phyloP scores from a whole-genome alignment of 345 rosid genomes.

The Populus davidiana region DNA sequence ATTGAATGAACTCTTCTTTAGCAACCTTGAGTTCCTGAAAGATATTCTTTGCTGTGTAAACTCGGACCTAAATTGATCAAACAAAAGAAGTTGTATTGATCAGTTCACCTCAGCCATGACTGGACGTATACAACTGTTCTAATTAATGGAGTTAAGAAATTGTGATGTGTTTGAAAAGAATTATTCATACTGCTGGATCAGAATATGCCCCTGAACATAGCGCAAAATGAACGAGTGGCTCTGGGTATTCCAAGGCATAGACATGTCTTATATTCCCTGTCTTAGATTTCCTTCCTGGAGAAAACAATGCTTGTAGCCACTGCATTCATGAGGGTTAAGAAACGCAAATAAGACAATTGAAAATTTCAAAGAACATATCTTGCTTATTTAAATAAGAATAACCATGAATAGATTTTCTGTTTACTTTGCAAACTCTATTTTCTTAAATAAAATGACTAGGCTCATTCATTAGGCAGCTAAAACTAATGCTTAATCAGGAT shows the following conservation, averaged over 20 bases:
- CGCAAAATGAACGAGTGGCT: conserved; percentile 81
- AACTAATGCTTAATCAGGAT: background rate
- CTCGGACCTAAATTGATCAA: conserved; percentile 47
- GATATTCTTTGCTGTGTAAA: conserved; percentile 55
- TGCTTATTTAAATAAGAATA: background rate
- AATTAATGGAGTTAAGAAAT: background rate
- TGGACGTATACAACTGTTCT: background rate
- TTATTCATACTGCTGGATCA: conserved; percentile 58
- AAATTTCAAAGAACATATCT: background rate
- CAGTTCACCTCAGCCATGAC: background rate
- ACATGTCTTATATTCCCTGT: conserved; percentile 45
- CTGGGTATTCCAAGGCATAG: conserved; percentile 75
- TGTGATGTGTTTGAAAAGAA: background rate
- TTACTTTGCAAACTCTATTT: background rate
- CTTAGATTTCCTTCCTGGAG: conserved; percentile 67
- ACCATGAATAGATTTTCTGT: background rate
- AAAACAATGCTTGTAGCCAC: conserved; percentile 75
- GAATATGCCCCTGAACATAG: conserved; percentile 71
- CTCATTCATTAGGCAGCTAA: background rate
- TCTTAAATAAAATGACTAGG: background rate
- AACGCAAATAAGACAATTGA: background rate
- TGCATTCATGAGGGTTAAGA: conserved; percentile 31
- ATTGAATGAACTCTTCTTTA: conserved; percentile 54
- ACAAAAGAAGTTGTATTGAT: background rate
- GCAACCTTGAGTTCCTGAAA: conserved; percentile 63